A percentile compares a stretch with the other conserved stretches of the same genome.
Conservation (phyloP, 345 rosid species). For the Rhodamnia argentea region DNA sequence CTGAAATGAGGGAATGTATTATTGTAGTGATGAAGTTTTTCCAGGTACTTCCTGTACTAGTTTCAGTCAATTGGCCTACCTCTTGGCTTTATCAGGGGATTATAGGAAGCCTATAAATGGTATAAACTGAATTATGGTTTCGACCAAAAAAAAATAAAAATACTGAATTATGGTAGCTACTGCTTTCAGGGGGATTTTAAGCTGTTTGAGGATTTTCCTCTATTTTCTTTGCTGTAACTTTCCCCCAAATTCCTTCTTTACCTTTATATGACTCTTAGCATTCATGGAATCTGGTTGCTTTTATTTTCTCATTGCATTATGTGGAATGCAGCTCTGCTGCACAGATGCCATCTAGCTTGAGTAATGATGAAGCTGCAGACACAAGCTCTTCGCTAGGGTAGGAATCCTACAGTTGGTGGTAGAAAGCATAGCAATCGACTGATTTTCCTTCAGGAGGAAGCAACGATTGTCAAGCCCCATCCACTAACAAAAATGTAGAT, state of each 20-base stretch:
- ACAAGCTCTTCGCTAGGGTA: constrained; percentile 45
- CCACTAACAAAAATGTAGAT: neutral
- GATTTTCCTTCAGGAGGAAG: neutral
- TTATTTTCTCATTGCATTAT: neutral
- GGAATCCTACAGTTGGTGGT: neutral
- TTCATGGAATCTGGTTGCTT: neutral
- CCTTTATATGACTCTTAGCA: neutral
- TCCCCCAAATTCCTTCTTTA: neutral
- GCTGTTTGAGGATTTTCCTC: neutral
- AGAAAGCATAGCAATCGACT: neutral
- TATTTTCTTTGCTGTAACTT: neutral
- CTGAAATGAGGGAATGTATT: neutral
- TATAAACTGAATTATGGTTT: neutral
- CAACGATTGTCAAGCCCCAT: neutral
- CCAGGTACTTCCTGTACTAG: neutral
- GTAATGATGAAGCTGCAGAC: constrained; percentile 64
- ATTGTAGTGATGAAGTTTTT: neutral
- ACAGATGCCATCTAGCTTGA: constrained; percentile 44
- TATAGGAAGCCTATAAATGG: neutral
- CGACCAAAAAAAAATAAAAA: neutral
- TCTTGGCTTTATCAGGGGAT: neutral
- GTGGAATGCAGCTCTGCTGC: neutral
- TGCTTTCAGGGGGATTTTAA: neutral
- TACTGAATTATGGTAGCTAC: neutral
- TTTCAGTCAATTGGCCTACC: neutral